These are phyloP conservation scores for Dactylonectria estremocensis DNA, from an alignment of 2,329 filamentous ascomycete genomes.

Conservation along the genomic window DNA sequence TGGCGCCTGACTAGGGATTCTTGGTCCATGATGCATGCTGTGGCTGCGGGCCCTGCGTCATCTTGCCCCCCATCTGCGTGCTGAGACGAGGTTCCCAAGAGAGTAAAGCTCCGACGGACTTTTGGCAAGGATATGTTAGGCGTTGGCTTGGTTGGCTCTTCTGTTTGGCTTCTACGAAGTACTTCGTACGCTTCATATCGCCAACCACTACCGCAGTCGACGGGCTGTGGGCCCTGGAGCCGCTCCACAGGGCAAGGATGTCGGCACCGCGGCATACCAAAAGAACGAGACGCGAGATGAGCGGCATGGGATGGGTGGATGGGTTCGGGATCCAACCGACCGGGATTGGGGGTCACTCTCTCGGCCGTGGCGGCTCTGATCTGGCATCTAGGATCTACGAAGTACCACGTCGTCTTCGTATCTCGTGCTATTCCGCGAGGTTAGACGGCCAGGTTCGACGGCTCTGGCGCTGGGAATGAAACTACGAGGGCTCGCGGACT, in stretches of 20 bases:
- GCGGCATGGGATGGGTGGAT: constrained; percentile 12
- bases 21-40: background rate
- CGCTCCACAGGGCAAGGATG: constrained; percentile 10
- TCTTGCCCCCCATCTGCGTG: constrained; percentile 10
- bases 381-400: constrained; percentile 30
- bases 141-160: background rate
- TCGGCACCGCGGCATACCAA: constrained; percentile 18
- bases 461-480: constrained; percentile 14
- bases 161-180: constrained; percentile 7
- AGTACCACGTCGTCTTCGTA: background rate
- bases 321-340: constrained; percentile 13
- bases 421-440: constrained; percentile 3
- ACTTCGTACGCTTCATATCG: background rate
- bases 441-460: background rate
- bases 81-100: constrained; percentile 15
- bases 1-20: background rate
- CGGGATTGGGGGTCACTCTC: constrained; percentile 33
- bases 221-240: background rate
- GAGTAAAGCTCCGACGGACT: constrained; percentile 36
- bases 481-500: constrained; percentile 13
- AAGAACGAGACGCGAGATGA: constrained; percentile 35
- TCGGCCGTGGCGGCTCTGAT: constrained; percentile 30
- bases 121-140: constrained; percentile 21
- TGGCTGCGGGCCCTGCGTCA: background rate
- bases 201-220: constrained; percentile 17